Base-by-base conservation (phyloP, 176 grass and related monocot species). In the Hsuehochloa calcarea region DNA sequence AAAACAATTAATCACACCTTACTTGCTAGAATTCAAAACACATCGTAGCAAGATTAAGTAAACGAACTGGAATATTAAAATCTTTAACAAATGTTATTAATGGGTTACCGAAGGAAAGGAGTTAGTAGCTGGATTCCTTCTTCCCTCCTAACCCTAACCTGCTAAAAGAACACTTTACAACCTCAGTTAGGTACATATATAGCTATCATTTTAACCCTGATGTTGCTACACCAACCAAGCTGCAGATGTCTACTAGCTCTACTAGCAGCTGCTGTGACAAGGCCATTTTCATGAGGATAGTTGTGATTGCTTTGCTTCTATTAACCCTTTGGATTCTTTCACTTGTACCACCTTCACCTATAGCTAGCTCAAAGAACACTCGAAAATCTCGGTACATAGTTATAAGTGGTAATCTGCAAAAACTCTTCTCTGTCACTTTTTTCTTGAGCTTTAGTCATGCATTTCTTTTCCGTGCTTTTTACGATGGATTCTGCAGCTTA, bases 71-170 rank as follows among this genome's bases (percentile, higher is more conserved):
- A 81, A 17, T n/a, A 37, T 25, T 35, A 31, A 58, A 70, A 70
- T 37, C 14, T 25, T 3, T 58, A 39, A 70, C 14, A 81, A 13
- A 56, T 27, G 10, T 9, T 56, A 16, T 19, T 54, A 16, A 19
- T 41, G 49, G 49, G 20, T 27, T 70, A 10, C 8, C 79, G 7
- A 41, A 41, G 65, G 65, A 3, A 81, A 55, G 3, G 65, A 81
- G 37, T 56, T 19, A 70, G 47, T 69, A 17, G 65, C 27, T 12
- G 81, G 17, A 50, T 16, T 64, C 41, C 52, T 73, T 61, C 50
- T 60, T 62, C 41, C 29, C 5, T 72, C 54, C 64, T 83, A 88
- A 82, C 11, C 65, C 52, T 88, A 31, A 88, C 80, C 52, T 88
- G 80, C 43, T 59, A 88, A 62, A 59, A 63, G 39, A 47, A 41